Evolutionary conservation across 2,329 filamentous ascomycete genomes (phyloP), one percentile per base, ranked within the genome.

Genomic region (Botrytis tulipae): DNA sequence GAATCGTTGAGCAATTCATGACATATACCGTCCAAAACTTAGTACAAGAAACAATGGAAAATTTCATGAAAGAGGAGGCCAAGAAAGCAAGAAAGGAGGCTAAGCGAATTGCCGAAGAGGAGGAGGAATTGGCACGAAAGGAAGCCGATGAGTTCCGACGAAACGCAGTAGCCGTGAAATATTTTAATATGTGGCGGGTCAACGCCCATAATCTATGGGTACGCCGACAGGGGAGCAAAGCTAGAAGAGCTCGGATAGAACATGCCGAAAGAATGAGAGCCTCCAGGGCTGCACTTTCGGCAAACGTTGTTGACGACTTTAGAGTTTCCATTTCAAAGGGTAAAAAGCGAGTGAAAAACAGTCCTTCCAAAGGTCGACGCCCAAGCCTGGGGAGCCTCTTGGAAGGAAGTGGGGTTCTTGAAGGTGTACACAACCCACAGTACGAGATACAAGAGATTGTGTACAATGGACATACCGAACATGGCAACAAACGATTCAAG

Each of bases 1-100:
- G 81, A 18, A 71, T 82, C n/a, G 44, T 82, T 22, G 80, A 82
- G 32, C 78, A 82, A 48, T 82, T 82, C 65, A 79, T 73, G 29
- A 73, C 74, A 12, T 75, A 72, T 42, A 74, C 76, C 16, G 77
- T 80, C 25, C 76, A 78, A 35, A 70, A 73, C 12, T 71, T 80
- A 25, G 70, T 81, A 5, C 61, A 59, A 20, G 65, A 75, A 40
- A 75, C 77, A 22, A 71, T 77, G 14, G 63, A 70, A 10, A 67
- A 63, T 29, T 79, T 76, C 54, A 44, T 65, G 46, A 61, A 73
- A 35, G 78, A 81, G 6, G 44, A 62, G 54, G 54, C 73, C 9
- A 67, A 42, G 35, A 65, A 51, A 10, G 62, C 71, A 40, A 69
- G 63, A 25, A 68, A 69, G 22, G 74, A 78, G 68, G 61, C 70